Base-by-base conservation (phyloP, 2,329 filamentous ascomycete genomes). In the Trichoderma arundinaceum region DNA sequence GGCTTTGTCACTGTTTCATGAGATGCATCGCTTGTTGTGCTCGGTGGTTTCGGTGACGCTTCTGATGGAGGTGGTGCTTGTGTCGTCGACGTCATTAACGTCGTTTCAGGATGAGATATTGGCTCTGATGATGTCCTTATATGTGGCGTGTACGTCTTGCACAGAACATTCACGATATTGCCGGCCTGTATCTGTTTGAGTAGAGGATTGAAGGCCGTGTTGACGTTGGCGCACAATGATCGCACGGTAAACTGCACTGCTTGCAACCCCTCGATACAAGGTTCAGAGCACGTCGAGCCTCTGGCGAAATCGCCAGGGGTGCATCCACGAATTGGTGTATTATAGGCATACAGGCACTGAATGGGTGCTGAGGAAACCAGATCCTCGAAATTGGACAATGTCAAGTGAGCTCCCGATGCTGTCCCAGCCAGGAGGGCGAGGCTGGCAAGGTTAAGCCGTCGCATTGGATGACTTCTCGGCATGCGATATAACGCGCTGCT, bases 321-420 rank as follows among this genome's bases (percentile, higher is more conserved):
- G 70, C 81, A 83, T 57, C 75, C 74, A n/a, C 64, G 48, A 32
- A 83, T 76, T 5, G 76, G 76, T 6, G 73, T 72, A 68, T 80
- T 78, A 72, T 83, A 83, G 39, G 78, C 80, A 43, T 76, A 69
- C 13, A 77, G 72, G 69, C 81, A 83, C 48, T 68, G 69, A 41
- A 78, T 63, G 0, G 79, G 72, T 4, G 74, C 70, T n/a, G 74
- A 67, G 10, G 76, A 72, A n/a, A 74, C 72, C 63, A 83, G 75
- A 48, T 76, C 72, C 63, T 82, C 75, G 64, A 83, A 79, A 69
- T 76, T 76, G 52, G 78, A 76, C 33, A 83, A 74, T 4, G 70
- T 72, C n/a, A 75, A 59, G 1, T 68, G 68, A n/a, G 63, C 52
- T 49, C 66, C 74, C 7, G 73, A 74, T 6, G 68, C 71, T 1